Base-by-base conservation (phyloP, 2,329 filamentous ascomycete species). In the Xylariomycetidae sp. region DNA sequence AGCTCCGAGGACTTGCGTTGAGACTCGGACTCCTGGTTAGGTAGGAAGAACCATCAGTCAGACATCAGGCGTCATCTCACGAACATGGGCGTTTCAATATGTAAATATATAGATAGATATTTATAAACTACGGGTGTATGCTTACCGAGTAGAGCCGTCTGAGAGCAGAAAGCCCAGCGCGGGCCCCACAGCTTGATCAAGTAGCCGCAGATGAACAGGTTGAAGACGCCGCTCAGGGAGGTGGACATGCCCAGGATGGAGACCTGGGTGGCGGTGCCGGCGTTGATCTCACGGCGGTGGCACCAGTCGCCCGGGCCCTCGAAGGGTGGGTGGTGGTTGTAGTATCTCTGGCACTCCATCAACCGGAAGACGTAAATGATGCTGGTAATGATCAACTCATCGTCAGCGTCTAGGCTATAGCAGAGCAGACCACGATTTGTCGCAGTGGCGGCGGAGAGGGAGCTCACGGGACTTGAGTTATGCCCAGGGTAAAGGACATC, bases 281-380 rank as follows among this genome's bases (percentile, higher is more conserved):
- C 77, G 29, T 81, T 72, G 38, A 87, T 81, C 41, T 75, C 72
- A 34, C 73, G 73, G 20, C 69, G 66, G 29, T 66, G 67, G 50
- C 82, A 87, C 12, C 73, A 66, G 38, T 80, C 72, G 4, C 64
- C 64, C 4, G 55, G 47, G 2, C 66, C 68, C 8, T 59, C 45
- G 31, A 62, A 73, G 0, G 69, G 66, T 10, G 72, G 66, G 47
- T 84, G 73, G 3, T 63, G 62, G 22, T 67, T 61, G 57, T 85
- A 87, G 53, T 78, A 87, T 32, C 73, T 70, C 34, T 86, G 77
- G 57, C 82, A 87, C 31, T 77, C 78, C 80, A 86, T 85, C 2
- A 83, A 53, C 37, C 79, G 77, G 46, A 86, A 85, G 16, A 81
- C 77, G 54, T 82, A 83, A 28, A 83, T 60, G 4, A 72, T 57